Base-by-base conservation (phyloP, 495 filamentous ascomycete species). In the Podospora pseudoanserina region DNA sequence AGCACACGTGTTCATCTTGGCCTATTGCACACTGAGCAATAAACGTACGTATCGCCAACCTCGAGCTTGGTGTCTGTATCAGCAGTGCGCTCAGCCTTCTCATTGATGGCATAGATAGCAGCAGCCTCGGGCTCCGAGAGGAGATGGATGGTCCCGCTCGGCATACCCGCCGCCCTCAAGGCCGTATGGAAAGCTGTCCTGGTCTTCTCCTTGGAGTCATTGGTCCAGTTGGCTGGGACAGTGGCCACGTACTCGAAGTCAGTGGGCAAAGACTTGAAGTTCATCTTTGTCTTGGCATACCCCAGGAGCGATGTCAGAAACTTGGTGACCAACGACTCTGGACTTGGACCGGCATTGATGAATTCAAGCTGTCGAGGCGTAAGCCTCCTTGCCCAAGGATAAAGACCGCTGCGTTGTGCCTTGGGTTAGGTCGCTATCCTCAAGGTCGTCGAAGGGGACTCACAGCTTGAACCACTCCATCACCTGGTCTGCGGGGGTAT, bases 101-200 rank as follows among this genome's bases (percentile, higher is more conserved):
- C 78, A 7, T 83, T 75, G 1, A 89, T 71, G 0, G 85, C 79
- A 66, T 85, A 86, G 5, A 86, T 80, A 0, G 85, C 87, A 2
- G 86, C 86, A 30, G 85, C 86, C 76, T 89, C 86, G 5, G 86
- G 85, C 69, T 87, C 83, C 0, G 82, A 83, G 15, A 88, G 79
- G 2, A 87, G 76, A 7, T 76, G 74, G 55, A 88, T 78, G 5
- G 76, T 65, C 1, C 74, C 67, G 0, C 73, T 71, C 49, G 74
- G 69, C 39, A 49, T 13, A 9, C 77, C 77, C 0, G 68, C 70
- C 66, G 85, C 73, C 2, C 80, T 23, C 79, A 19, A 79, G 79
- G 5, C 76, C 75, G 4, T 71, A 65, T 62, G 83, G n/a, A 83
- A 83, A 64, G 83, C 84, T 30, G 72, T 57, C 65, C 76, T 74